Percentiles rank a stretch among this genome's conserved stretches.
Evolutionary conservation across 2,329 filamentous ascomycete genomes (phyloP).

Genomic region (Diplodia sapinea): DNA sequence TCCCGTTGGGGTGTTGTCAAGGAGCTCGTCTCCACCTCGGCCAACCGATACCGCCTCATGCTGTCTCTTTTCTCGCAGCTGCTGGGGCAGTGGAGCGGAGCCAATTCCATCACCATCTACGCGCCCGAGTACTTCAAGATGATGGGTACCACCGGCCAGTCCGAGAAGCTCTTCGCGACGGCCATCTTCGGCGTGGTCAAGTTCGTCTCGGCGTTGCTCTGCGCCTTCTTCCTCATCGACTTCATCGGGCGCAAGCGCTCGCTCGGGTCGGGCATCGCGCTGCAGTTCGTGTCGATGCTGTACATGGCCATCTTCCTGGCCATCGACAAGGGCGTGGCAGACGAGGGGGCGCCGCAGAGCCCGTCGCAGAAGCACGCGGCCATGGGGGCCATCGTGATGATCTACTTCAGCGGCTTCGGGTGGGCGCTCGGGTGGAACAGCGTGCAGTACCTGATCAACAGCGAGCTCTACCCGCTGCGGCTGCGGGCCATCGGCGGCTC

Average conservation of each 20-base stretch:
- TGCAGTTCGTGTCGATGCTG: conserved; percentile 59
- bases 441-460: conserved; percentile 79
- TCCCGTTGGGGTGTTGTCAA: conserved; percentile 69
- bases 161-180: conserved; percentile 74
- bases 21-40: conserved; percentile 70
- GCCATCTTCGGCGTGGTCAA: conserved; percentile 80
- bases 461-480: conserved; percentile 76
- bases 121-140: conserved; percentile 75
- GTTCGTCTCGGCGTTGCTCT: conserved; percentile 68
- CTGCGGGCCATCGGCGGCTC: conserved; percentile 74
- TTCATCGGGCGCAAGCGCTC: conserved; percentile 74
- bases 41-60: conserved; percentile 76
- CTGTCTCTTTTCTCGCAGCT: conserved; percentile 72
- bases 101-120: conserved; percentile 77
- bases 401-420: conserved; percentile 57
- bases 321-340: conserved; percentile 64
- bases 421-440: conserved; percentile 66
- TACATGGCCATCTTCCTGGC: conserved; percentile 62
- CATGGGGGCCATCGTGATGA: conserved; percentile 70
- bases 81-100: conserved; percentile 75
- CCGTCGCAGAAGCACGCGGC: conserved; percentile 61
- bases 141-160: conserved; percentile 70
- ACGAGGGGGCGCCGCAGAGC: conserved; percentile 57
- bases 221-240: conserved; percentile 79
- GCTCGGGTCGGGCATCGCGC: conserved; percentile 55